Base-by-base conservation (phyloP, 2,329 filamentous ascomycete species). In the Penicillium paneum region DNA sequence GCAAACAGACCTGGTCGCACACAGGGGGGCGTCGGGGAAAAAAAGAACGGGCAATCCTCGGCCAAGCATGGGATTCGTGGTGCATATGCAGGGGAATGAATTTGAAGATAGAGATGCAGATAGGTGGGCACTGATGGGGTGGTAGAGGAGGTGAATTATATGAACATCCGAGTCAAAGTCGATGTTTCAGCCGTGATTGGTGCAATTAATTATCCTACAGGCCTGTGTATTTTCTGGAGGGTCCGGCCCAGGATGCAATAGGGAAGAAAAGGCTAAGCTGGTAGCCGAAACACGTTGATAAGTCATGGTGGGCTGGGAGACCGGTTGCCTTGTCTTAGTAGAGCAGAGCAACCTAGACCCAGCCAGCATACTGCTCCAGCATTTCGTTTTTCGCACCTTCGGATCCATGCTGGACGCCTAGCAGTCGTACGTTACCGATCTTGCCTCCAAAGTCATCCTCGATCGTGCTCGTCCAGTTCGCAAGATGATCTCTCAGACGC, bases 401-500 rank as follows among this genome's bases (percentile, higher is more conserved):
- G 19, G 74, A 75, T n/a, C 74, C 76, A 61, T 78, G 76, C 36
- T 72, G 68, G 36, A 78, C 76, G 5, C 73, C 74, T 12, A 79
- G 62, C 15, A 79, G 68, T 31, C 73, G 68, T 32, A 78, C 76
- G n/a, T 71, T 69, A 15, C 74, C 76, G 57, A 76, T 76, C 56
- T 72, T 74, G 8, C 76, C 76, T 13, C 72, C 72, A 55, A 77
- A 76, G 49, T 77, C 74, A 47, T 76, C 73, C 34, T 75, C 70
- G 7, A 72, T 68, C 11, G 68, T 64, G 57, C 74, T 77, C 62
- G 80, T 85, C 87, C 91, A 97, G 26, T 76, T 74, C 19, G 75
- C 76, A 55, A 96, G 72, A 40, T 90, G 85, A 40, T 75, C 73
- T 58, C 82, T 79, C 21, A 97, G 73, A 12, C 78, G 75, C 21